A percentile compares a stretch with the other conserved stretches of the same genome.
Evolutionary conservation across 2,329 filamentous ascomycete genomes (phyloP).

Genomic region (Colletotrichum truncatum): DNA sequence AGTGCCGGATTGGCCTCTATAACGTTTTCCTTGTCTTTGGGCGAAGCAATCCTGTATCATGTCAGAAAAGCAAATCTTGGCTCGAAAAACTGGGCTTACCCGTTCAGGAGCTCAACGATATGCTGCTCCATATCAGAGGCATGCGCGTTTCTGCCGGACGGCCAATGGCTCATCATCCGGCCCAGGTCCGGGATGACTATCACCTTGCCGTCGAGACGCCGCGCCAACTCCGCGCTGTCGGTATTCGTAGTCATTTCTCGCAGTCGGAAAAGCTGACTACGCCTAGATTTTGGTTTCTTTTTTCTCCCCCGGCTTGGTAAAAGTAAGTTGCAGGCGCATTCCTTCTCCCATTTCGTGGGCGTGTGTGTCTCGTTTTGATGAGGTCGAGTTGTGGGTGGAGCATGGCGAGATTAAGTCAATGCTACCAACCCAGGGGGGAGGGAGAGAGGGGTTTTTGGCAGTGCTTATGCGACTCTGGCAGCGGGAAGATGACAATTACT

Average conservation of each 20-base stretch:
- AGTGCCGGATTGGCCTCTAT: constrained; percentile 22
- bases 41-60: background rate
- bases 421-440: background rate
- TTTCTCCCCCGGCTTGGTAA: background rate
- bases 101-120: background rate
- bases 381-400: constrained; percentile 16
- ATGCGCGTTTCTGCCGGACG: constrained; percentile 9
- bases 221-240: constrained; percentile 19
- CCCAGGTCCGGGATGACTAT: constrained; percentile 22
- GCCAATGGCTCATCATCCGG: constrained; percentile 21
- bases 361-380: constrained; percentile 16
- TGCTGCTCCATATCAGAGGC: background rate
- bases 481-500: background rate
- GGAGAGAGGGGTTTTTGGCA: background rate
- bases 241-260: constrained; percentile 7
- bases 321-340: background rate
- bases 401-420: constrained; percentile 29
- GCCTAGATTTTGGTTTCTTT: background rate
- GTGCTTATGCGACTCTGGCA: background rate
- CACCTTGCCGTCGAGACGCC: constrained; percentile 14
- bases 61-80: background rate
- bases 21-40: constrained; percentile 5
- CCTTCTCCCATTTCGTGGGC: background rate
- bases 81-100: constrained; percentile 5
- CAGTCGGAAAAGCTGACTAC: background rate